A percentile compares a stretch with the other conserved stretches of the same genome.
These are phyloP conservation scores for Aspergillus wentii DNA, from an alignment of 495 filamentous ascomycete species.

Conservation along the genomic window DNA sequence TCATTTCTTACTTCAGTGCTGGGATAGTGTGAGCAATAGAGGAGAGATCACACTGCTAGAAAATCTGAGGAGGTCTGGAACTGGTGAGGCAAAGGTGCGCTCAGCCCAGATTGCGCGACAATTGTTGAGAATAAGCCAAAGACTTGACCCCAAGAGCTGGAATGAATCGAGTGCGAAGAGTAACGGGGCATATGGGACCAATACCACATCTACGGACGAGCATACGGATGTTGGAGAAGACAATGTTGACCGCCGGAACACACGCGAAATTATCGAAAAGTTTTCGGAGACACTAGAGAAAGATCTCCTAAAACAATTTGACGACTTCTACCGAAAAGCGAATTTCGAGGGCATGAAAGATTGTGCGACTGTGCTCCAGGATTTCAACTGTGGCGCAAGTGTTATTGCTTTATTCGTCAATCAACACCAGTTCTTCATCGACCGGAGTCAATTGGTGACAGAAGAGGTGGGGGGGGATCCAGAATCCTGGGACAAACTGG, in stretches of 20 bases:
- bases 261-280: slow-evolving; percentile 89
- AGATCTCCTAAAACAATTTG: slow-evolving; percentile 92
- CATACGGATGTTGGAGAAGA: slow-evolving; percentile 33
- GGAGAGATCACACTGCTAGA: slow-evolving; percentile 77
- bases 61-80: slow-evolving; percentile 71
- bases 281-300: slow-evolving; percentile 95
- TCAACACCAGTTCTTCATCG: slow-evolving; percentile 98
- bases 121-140: slow-evolving; percentile 79
- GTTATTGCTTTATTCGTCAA: slow-evolving; percentile 96
- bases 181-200: slow-evolving; percentile 45
- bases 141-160: slow-evolving; percentile 72
- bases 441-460: slow-evolving; percentile 79
- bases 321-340: slow-evolving; percentile 87
- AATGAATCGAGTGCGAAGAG: slow-evolving; percentile 53
- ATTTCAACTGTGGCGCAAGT: slow-evolving; percentile 93
- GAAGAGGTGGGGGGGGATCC: slow-evolving; percentile 83
- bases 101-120: slow-evolving; percentile 89
- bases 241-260: slow-evolving; percentile 51
- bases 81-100: slow-evolving; percentile 79
- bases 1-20: slow-evolving; percentile 91
- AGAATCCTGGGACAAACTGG: slow-evolving; percentile 83
- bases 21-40: slow-evolving; percentile 84
- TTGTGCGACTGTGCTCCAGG: slow-evolving; percentile 87
- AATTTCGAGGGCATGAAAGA: slow-evolving; percentile 96
- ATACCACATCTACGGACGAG: slow-evolving; percentile 33